Evolutionary conservation across 2,329 filamentous ascomycete genomes (phyloP).

Genomic region (Botrytis pseudocinerea): DNA sequence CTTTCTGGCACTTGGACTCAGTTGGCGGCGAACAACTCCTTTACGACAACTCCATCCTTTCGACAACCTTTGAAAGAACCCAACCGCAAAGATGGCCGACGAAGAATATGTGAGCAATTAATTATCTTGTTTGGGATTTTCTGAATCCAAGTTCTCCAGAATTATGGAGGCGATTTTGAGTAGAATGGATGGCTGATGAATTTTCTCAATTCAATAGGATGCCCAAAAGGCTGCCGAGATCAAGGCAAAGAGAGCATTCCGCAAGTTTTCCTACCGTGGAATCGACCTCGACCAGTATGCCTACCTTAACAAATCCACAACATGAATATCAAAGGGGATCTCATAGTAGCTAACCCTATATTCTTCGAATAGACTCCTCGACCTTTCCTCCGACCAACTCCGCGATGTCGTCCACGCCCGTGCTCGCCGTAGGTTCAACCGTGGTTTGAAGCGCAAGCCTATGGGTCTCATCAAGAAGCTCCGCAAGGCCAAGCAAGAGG

Average conservation of each 20-base stretch:
- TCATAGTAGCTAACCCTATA: slow-evolving; percentile 40
- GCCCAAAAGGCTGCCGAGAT: slow-evolving; percentile 98
- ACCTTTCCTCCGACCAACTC: slow-evolving; percentile 97
- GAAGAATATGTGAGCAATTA: slow-evolving; percentile 63
- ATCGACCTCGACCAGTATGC: slow-evolving; percentile 99
- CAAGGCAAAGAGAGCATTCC: slow-evolving; percentile 99
- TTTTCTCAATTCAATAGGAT: slow-evolving; percentile 60
- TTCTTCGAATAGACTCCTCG: slow-evolving; percentile 74
- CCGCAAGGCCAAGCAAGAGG: slow-evolving; percentile 98
- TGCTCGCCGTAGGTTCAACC: slow-evolving; percentile 98
- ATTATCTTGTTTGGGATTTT: slow-evolving; percentile 3
- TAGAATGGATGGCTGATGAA: slow-evolving; percentile 40
- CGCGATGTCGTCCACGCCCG: slow-evolving; percentile 99
- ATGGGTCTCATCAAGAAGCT: slow-evolving; percentile 99
- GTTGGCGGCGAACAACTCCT: slow-evolving; percentile 24
- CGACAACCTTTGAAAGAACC: slow-evolving; percentile 37
- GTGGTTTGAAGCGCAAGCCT: slow-evolving; percentile 98
- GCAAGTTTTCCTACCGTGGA: slow-evolving; percentile 99
- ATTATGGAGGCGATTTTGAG: not conserved
- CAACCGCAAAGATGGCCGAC: slow-evolving; percentile 74
- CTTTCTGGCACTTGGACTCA: slow-evolving; percentile 6
- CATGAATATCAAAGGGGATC: slow-evolving; percentile 41
- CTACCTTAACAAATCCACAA: slow-evolving; percentile 29
- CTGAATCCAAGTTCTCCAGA: not conserved
- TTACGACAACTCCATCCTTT: slow-evolving; percentile 33